These are phyloP conservation scores for Peronospora belbahrii DNA, from an alignment of 352 stramenopile genomes.

Conservation along the genomic window DNA sequence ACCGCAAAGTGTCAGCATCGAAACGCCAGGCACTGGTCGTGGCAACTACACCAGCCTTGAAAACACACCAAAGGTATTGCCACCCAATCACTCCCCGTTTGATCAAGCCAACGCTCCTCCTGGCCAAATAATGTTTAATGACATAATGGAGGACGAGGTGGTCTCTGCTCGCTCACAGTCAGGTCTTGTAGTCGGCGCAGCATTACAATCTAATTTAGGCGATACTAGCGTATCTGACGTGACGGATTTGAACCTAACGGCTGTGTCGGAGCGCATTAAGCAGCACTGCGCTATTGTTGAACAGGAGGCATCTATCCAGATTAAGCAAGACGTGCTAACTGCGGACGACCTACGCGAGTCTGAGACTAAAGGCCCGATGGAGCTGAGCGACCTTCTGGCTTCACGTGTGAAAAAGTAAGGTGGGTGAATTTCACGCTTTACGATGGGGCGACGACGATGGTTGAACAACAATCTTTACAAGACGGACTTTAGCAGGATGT, in stretches of 20 bases:
- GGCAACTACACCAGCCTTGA: conserved; percentile 26
- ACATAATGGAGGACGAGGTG: conserved; percentile 54
- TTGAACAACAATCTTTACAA: conserved; percentile 25
- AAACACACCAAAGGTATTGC: conserved; percentile 21
- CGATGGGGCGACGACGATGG: conserved; percentile 8
- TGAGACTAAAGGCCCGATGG: conserved; percentile 33
- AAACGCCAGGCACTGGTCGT: conserved; percentile 20
- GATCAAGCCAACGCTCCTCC: conserved; percentile 15
- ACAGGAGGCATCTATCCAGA: conserved; percentile 18
- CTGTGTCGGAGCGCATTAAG: conserved; percentile 46
- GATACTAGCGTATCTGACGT: conserved; percentile 24
- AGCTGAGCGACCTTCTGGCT: conserved; percentile 37
- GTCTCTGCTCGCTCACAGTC: conserved; percentile 8
- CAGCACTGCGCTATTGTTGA: conserved; percentile 32
- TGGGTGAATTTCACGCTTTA: background rate
- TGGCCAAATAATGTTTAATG: conserved; percentile 47
- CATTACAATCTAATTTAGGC: conserved; percentile 14
- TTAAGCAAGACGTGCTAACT: conserved; percentile 39
- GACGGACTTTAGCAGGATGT: conserved; percentile 3
- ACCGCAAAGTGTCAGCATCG: conserved; percentile 21
- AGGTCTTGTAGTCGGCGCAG: background rate
- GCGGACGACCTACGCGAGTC: conserved; percentile 43
- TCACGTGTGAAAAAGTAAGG: conserved; percentile 13
- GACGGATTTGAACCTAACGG: conserved; percentile 45
- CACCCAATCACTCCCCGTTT: conserved; percentile 9